A percentile compares a stretch with the other conserved stretches of the same genome.
These are phyloP conservation scores for Leishmania major DNA, from an alignment of 208 protist genomes.

Conservation along the genomic window DNA sequence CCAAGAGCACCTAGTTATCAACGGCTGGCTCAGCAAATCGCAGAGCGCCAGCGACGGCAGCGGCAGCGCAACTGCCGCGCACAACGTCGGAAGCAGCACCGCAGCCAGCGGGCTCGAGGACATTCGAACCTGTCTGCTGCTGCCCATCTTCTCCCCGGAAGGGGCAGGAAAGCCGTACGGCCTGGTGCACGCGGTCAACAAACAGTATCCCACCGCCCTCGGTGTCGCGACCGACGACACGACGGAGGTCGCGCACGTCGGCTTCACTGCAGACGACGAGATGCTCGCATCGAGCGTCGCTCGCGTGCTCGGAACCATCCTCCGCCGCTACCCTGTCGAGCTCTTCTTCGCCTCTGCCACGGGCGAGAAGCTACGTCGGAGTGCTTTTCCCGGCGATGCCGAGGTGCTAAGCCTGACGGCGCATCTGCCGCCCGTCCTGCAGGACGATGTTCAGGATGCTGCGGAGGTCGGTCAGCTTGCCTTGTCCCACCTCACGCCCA, in stretches of 20 bases:
- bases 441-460: slow-evolving; percentile 72
- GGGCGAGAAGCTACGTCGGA: slow-evolving; percentile 47
- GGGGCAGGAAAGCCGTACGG: slow-evolving; percentile 45
- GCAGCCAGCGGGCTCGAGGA: slow-evolving; percentile 56
- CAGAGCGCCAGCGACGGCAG: slow-evolving; percentile 22
- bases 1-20: slow-evolving; percentile 72
- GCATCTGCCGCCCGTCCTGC: slow-evolving; percentile 55
- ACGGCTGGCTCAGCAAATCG: slow-evolving; percentile 46
- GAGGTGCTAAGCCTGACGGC: slow-evolving; percentile 24
- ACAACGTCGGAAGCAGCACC: not conserved
- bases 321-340: slow-evolving; percentile 69
- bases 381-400: slow-evolving; percentile 35
- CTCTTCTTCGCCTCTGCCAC: slow-evolving; percentile 56
- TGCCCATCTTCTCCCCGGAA: slow-evolving; percentile 66
- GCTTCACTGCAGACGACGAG: slow-evolving; percentile 70
- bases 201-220: slow-evolving; percentile 38
- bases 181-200: slow-evolving; percentile 92
- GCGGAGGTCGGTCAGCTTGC: slow-evolving; percentile 63
- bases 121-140: slow-evolving; percentile 85
- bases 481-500: slow-evolving; percentile 29
- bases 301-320: slow-evolving; percentile 70
- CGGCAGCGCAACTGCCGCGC: no score
- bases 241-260: slow-evolving; percentile 15
- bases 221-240: slow-evolving; percentile 4
- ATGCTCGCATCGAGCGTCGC: slow-evolving; percentile 48